Base-by-base conservation (phyloP, 768 basidiomycete species). In the Amanita molliuscula region DNA sequence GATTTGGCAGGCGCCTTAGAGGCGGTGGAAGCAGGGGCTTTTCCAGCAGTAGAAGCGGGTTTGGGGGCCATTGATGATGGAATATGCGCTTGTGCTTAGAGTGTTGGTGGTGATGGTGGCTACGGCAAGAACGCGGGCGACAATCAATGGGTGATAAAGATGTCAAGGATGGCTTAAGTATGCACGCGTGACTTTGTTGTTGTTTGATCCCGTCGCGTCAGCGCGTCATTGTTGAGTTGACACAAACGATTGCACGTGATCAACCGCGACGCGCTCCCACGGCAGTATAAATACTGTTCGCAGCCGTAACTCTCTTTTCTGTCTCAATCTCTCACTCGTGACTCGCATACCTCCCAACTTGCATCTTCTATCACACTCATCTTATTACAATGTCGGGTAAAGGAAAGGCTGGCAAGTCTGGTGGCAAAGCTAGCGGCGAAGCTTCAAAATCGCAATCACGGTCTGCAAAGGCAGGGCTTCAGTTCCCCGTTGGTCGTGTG, bases 401-500 rank as follows among this genome's bases (percentile, higher is more conserved):
- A 73, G 67, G 77, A 55, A 75, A 74, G 62, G 72, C 71, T 54
- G 55, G 55, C 48, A 63, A 63, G 47, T 65, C 75, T 10, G 65
- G 66, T 56, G 79, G 80, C 55, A 79, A 77, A 57, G 68, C 78
- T 25, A 54, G 69, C 44, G 71, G 70, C 54, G 70, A 67, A 26
- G 63, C 57, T 15, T 54, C 64, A 52, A 84, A 84, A 60, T 67
- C 81, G 3, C 78, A 79, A 58, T 85, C 84, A 11, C 80, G 83
- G 47, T 85, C 83, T 20, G 73, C 82, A 48, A 84, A 83, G 61
- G 83, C 83, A 10, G 83, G 83, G 58, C 78, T 85, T 49, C 82
- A 86, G 64, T 88, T 92, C 74, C 89, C 89, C 48, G 88, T 92
- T 58, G 89, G 89, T 76, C 89, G 89, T 84, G 81, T 91, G 54